A percentile compares a stretch with the other conserved stretches of the same genome.
These are phyloP conservation scores for Sarocladiaceae sp. DNA, from an alignment of 2,329 filamentous ascomycete genomes.

Conservation along the genomic window DNA sequence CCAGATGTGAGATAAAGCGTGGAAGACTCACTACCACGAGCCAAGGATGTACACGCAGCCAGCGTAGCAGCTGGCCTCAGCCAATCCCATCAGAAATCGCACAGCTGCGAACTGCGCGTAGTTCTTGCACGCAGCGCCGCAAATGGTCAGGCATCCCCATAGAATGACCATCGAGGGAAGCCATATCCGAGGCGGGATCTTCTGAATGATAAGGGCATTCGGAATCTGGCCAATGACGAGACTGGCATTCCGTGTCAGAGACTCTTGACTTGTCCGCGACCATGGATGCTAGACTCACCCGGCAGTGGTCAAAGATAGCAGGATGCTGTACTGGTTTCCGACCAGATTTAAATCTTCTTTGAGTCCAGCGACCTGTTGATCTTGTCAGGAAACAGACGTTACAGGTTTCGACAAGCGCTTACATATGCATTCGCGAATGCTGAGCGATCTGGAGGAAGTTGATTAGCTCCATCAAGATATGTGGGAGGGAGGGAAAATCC, in stretches of 20 bases:
- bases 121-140: conserved; percentile 16
- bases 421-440: conserved; percentile 34
- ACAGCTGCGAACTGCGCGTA: conserved; percentile 19
- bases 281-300: conserved; percentile 15
- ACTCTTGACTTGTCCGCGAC: too few species aligned
- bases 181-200: conserved; percentile 41
- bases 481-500: background rate
- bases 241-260: conserved; percentile 6
- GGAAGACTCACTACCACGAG: conserved; percentile 42
- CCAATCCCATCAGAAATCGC: conserved; percentile 19
- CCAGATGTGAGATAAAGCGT: background rate
- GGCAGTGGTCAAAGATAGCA: conserved; percentile 16
- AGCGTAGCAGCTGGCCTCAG: conserved; percentile 20
- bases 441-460: conserved; percentile 11
- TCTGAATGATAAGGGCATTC: conserved; percentile 39
- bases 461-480: background rate
- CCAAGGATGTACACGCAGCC: conserved; percentile 28
- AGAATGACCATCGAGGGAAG: conserved; percentile 40
- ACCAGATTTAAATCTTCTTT: conserved; percentile 35
- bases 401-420: background rate
- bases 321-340: conserved; percentile 28
- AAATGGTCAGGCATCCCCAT: conserved; percentile 40
- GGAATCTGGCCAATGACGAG: conserved; percentile 35
- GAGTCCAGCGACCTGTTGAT: conserved; percentile 25
- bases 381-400: background rate